Conservation (phyloP, 805 yeast genomes). For the Sugiyamaella floridensis region DNA sequence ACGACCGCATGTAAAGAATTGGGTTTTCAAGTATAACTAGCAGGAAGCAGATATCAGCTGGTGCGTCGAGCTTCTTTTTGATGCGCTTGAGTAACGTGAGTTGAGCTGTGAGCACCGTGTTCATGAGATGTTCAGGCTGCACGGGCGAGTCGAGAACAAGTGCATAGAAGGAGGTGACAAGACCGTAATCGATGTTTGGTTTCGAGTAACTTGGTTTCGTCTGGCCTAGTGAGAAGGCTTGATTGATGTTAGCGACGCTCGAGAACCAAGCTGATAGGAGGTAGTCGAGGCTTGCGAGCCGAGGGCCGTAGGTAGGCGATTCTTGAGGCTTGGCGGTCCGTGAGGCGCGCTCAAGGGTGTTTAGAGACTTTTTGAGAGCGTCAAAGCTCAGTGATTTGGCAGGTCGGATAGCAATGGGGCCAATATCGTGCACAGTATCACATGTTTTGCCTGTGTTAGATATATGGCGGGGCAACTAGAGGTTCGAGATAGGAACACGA, state of each 20-base stretch:
- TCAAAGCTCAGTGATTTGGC: slow-evolving; percentile 11
- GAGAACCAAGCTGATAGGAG: slow-evolving; percentile 44
- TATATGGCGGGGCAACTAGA: not conserved
- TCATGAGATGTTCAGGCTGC: slow-evolving; percentile 49
- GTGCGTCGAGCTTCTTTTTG: slow-evolving; percentile 32
- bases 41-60: slow-evolving; percentile 49
- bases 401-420: not conserved
- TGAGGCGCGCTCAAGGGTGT: not conserved
- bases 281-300: slow-evolving; percentile 33
- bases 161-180: slow-evolving; percentile 42
- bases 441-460: slow-evolving; percentile 38
- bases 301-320: not conserved
- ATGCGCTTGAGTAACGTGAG: slow-evolving; percentile 49
- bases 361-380: slow-evolving; percentile 36
- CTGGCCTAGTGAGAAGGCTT: slow-evolving; percentile 42
- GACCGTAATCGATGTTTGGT: slow-evolving; percentile 45
- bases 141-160: slow-evolving; percentile 43
- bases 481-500: too few relatives aligned
- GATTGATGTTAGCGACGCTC: slow-evolving; percentile 42
- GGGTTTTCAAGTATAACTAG: slow-evolving; percentile 68
- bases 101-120: slow-evolving; percentile 46
- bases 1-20: slow-evolving; percentile 31
- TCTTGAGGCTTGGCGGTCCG: not conserved
- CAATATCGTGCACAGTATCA: slow-evolving; percentile 23
- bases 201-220: slow-evolving; percentile 36